Evolutionary conservation across 163 green algal genomes (phyloP), one percentile per base, ranked within the genome.

Genomic region (Scenedesmus sp.): DNA sequence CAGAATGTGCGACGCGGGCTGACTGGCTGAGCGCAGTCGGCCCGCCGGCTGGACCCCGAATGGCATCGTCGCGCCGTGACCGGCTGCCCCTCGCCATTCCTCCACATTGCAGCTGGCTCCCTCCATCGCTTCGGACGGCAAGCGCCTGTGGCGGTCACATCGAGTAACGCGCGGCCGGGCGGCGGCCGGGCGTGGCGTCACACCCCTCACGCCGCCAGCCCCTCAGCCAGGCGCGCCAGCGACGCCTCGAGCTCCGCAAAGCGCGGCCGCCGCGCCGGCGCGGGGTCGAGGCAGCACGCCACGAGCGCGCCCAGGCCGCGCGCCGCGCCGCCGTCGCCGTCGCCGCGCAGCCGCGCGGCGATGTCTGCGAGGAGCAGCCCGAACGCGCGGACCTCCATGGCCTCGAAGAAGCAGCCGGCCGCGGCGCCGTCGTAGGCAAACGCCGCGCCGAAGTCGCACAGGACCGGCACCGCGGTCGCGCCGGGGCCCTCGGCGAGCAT

Each of bases 391-490:
- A 92, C 83, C 82, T 92, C 88, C 80, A 91, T 89, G 56, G 75
- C 64, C 65, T 92, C 73, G 69, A 82, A 92, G 57, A 87, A 84
- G 11, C 65, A 34, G 14, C 56, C 50, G 20, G 56, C 57, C 20
- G 60, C 58, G 2, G 22, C 22, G 5, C 5, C 34, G 18, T 77
- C 26, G 56, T 87, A 87, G 69, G 71, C 83, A 36, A 80, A 85
- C 15, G 77, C 70, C 53, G 31, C 73, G 81, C 88, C 88, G 66
- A 91, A 89, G 75, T 92, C 88, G 54, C 85, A 91, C 31, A 92
- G 60, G 1, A 87, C 82, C 18, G 86, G 70, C 20, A 57, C 70
- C 10, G 33, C 48, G 20, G 80, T 60, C 17, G 70, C 54, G 10
- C 34, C 22, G 11, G 39, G 3, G 9, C 42, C 14, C 2, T 44